Base-by-base conservation (phyloP, 2,329 filamentous ascomycete genomes). In the Epichloe gansuensis region DNA sequence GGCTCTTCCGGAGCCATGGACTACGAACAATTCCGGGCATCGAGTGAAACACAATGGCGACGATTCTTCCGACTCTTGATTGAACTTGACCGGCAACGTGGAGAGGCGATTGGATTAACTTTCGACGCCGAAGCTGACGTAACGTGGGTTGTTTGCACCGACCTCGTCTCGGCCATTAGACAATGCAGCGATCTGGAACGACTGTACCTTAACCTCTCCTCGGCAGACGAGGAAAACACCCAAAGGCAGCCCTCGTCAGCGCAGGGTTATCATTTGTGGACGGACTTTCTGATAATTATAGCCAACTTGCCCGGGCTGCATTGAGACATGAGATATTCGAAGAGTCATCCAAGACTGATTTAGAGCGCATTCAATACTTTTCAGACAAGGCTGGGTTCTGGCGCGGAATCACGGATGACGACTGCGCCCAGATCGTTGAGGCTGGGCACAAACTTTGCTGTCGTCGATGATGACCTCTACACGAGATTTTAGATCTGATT, bases 1-100 rank as follows among this genome's bases (percentile, higher is more conserved):
- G 74, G 72, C 34, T 71, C 80, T 9, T 76, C 81, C 13, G 82
- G 82, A 13, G 78, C 77, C 31, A 81, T 88, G 68, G 86, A 94
- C 61, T 88, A 88, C 59, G 81, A 86, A 25, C 77, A 83, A 53
- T 93, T 91, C 64, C 79, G 86, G 53, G 72, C 75, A 37, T 83
- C 88, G 35, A 83, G 85, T 51, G 86, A 93, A 63, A 77, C 80
- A 11, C 90, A 95, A 65, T 98, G 93, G 93, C 82, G 86, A 57
- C 81, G 87, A 49, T 95, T 95, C 67, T 95, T 90, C 71, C 83
- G 90, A 35, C 76, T 97, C 17, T 77, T 95, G 17, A 76, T 87
- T 12, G 91, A 95, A 64, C 72, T 98, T 42, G 90, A 97, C 64
- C 90, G 86, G 61, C 85, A 88, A 61, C 79, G 91, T 62, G 85